phyloP scores from a whole-genome alignment of 108 stramenopile genomes.

The Skeletonema grethae region DNA sequence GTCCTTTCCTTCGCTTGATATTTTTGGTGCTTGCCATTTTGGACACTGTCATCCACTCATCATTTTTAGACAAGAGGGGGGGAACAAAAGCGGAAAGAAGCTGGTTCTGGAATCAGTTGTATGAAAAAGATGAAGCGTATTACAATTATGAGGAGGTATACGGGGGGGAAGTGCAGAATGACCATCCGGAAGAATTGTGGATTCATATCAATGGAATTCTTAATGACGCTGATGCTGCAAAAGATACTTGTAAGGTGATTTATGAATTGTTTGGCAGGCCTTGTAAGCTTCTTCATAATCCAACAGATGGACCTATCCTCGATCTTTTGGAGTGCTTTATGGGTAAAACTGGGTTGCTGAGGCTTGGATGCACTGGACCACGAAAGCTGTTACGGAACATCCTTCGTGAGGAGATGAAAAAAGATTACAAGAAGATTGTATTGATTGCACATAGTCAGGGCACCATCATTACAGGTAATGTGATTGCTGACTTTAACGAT shows the following conservation, averaged over 20 bases:
- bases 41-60: neutral
- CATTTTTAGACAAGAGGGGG: too few relatives aligned
- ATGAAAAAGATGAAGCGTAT: neutral
- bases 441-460: conserved; percentile 1
- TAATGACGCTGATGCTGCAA: neutral
- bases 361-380: neutral
- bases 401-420: neutral
- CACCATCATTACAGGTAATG: conserved; percentile 8
- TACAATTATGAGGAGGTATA: neutral
- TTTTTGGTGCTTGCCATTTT: neutral
- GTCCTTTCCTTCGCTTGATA: neutral
- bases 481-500: conserved; percentile 6
- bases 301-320: conserved; percentile 1
- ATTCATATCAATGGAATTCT: conserved; percentile 2
- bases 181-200: conserved; percentile 2
- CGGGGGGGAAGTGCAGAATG: neutral
- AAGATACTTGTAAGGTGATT: neutral
- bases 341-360: conserved; percentile 7
- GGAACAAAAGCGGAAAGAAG: neutral
- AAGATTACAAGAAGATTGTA: conserved; percentile 8
- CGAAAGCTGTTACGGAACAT: neutral
- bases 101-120: neutral
- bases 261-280: conserved; percentile 1
- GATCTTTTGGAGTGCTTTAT: neutral
- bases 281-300: neutral